A percentile compares a stretch with the other conserved stretches of the same genome.
These are phyloP conservation scores for Protomyces arabidopsidicola DNA, from an alignment of 1,139 yeast genomes.

Conservation along the genomic window DNA sequence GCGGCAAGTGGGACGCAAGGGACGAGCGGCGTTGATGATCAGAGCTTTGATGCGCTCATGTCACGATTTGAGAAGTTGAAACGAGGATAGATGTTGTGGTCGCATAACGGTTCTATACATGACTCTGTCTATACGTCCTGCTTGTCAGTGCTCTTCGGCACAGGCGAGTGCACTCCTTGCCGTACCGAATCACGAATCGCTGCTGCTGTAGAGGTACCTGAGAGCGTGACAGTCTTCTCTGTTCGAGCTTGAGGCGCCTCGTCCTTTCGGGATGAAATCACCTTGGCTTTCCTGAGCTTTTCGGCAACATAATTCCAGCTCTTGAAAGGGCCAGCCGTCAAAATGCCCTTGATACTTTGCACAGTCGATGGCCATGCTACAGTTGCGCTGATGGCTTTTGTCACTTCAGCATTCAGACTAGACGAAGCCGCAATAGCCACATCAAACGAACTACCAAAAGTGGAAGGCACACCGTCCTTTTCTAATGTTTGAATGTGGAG, in stretches of 20 bases:
- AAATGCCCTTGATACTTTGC: conserved; percentile 76
- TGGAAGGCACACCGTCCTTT: conserved; percentile 32
- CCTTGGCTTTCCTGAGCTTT: conserved; percentile 45
- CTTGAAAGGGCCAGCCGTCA: conserved; percentile 77
- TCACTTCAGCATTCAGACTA: conserved; percentile 44
- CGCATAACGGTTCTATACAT: not conserved
- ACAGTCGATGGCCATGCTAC: conserved; percentile 65
- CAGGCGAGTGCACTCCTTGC: not conserved
- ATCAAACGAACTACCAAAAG: conserved; percentile 38
- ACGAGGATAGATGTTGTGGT: not conserved
- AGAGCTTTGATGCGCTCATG: conserved; percentile 48
- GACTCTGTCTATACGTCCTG: not conserved
- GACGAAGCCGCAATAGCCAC: conserved; percentile 45
- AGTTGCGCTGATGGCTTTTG: conserved; percentile 51
- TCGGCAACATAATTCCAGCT: conserved; percentile 74
- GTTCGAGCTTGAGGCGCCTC: not conserved
- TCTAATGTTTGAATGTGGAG: conserved; percentile 36
- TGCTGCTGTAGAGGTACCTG: not conserved
- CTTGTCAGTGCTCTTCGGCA: not conserved
- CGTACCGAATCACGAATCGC: not conserved
- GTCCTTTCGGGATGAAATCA: not conserved
- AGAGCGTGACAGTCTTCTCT: not conserved
- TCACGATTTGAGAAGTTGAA: conserved; percentile 28
- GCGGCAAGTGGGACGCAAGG: conserved; percentile 36
- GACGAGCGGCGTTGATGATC: conserved; percentile 22